Percentiles rank a stretch among this genome's conserved stretches.
These are phyloP conservation scores for Blastobotrys mokoenaii DNA, from an alignment of 805 yeast genomes.

Conservation along the genomic window DNA sequence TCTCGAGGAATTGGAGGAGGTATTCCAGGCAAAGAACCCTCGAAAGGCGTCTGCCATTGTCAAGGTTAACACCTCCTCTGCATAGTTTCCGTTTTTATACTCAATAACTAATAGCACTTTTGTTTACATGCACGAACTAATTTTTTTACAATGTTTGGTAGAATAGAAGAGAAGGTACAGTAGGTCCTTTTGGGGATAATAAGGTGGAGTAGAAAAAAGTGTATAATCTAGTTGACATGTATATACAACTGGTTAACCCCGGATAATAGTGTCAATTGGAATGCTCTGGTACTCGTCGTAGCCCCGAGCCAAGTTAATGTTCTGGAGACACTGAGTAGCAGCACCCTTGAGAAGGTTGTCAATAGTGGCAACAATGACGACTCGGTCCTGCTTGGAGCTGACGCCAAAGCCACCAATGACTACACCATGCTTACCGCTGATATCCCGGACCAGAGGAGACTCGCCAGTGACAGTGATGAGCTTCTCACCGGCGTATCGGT, in stretches of 20 bases:
- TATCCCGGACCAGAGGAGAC: slow-evolving; percentile 86
- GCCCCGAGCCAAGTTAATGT: slow-evolving; percentile 81
- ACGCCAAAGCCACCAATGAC: slow-evolving; percentile 95
- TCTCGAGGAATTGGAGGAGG: slow-evolving; percentile 69
- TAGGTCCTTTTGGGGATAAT: too few species aligned
- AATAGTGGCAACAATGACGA: slow-evolving; percentile 89
- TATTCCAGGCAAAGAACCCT: slow-evolving; percentile 26
- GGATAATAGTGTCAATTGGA: slow-evolving; percentile 39
- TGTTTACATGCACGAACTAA: too few species aligned
- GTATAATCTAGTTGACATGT: neutral
- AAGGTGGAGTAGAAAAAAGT: neutral
- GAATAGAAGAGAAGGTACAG: too few species aligned
- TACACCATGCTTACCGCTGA: slow-evolving; percentile 90
- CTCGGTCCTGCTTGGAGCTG: slow-evolving; percentile 78
- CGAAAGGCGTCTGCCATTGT: slow-evolving; percentile 7
- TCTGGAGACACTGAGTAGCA: slow-evolving; percentile 95
- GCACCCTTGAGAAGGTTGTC: slow-evolving; percentile 97
- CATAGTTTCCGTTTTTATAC: neutral
- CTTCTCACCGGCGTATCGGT: slow-evolving; percentile 79
- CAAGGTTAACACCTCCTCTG: neutral
- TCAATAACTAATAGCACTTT: neutral
- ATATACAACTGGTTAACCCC: slow-evolving; percentile 11
- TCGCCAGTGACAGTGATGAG: slow-evolving; percentile 82
- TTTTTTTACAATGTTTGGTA: too few species aligned
- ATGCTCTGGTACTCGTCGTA: slow-evolving; percentile 95